Base-by-base conservation (phyloP, 139 green algal genomes). In the Protoeuglena noctilucae region DNA sequence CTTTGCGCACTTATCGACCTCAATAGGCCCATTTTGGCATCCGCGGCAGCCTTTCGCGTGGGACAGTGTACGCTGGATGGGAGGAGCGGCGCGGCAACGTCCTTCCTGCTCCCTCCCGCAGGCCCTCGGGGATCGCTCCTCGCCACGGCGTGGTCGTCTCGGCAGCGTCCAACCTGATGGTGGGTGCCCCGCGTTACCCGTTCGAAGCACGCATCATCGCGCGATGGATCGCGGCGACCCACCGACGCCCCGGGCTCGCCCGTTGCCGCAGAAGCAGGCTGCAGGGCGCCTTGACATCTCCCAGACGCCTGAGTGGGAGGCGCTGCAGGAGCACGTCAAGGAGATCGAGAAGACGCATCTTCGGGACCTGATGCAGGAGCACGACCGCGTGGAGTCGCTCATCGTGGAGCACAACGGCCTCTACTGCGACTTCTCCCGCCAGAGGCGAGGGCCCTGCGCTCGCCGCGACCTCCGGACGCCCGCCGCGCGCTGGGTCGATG, bases 291-390 rank as follows among this genome's bases (percentile, higher is more conserved):
- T n/a, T n/a, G n/a, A n/a, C 27, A 83, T 88, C 30, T 61, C 69
- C 3, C 67, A 81, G 60, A 75, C 66, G 0, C 59, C 72, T 2
- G 80, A 79, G 28, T 93, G 84, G 85, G 62, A 77, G 56, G 78
- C 70, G 4, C 69, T 94, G 19, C 53, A 77, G 54, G 69, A 81
- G n/a, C 84, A 94, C 52, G 72, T 83, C 0, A 24, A 50, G 22
- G 84, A 93, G 50, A 79, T 94, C n/a, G 68, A 91, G n/a, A 62
- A 77, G 34, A 75, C 76, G 26, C 87, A 95, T 58, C 61, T 95
- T 50, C 69, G 74, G 14, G 82, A 94, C 39, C 65, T 96, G 51
- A 64, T 96, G 41, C n/a, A 63, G 4, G 84, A 95, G 53, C 66
- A 84, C 22, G 40, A 55, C 0, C 77, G 88, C 45, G 85, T 69